Evolutionary conservation across 441 rosid genomes (phyloP).

Genomic region (Aquilaria agallochum): DNA sequence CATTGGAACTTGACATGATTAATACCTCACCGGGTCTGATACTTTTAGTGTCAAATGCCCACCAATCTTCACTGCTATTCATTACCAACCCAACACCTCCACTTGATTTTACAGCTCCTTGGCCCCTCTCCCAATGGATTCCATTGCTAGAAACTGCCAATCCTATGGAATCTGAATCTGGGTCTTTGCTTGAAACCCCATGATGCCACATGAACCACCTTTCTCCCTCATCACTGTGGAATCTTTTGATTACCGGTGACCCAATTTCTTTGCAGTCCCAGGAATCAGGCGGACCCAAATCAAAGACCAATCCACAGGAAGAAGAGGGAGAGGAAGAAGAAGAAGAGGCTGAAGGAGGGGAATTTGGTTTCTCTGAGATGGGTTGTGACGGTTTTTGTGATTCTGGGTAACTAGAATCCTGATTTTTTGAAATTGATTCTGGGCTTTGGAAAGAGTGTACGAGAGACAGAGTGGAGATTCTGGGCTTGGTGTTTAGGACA

Average conservation of each 20-base stretch:
- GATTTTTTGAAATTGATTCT: constrained; percentile 25
- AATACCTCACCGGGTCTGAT: constrained; percentile 66
- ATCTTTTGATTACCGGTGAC: constrained; percentile 72
- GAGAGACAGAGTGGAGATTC: constrained; percentile 15
- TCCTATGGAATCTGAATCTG: constrained; percentile 49
- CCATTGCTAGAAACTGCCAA: constrained; percentile 77
- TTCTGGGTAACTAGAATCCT: constrained; percentile 5
- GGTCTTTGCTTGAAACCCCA: constrained; percentile 36
- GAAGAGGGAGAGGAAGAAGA: constrained; percentile 8
- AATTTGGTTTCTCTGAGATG: constrained; percentile 14
- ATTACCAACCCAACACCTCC: constrained; percentile 64
- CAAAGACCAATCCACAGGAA: constrained; percentile 45
- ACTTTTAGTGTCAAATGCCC: constrained; percentile 70
- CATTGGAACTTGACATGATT: constrained; percentile 64
- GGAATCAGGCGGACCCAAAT: constrained; percentile 37
- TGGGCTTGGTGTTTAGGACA: constrained; percentile 16
- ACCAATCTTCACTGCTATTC: constrained; percentile 63
- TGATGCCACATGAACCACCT: constrained; percentile 92
- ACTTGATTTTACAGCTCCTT: constrained; percentile 31
- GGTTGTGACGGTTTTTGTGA: constrained; percentile 11
- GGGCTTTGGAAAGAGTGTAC: constrained; percentile 44
- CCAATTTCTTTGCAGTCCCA: constrained; percentile 54
- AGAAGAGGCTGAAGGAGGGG: constrained; percentile 20
- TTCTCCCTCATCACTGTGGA: constrained; percentile 70
- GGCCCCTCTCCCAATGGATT: constrained; percentile 71